Conservation (phyloP, 2,329 filamentous ascomycete genomes). For the Fusarium floridanum region DNA sequence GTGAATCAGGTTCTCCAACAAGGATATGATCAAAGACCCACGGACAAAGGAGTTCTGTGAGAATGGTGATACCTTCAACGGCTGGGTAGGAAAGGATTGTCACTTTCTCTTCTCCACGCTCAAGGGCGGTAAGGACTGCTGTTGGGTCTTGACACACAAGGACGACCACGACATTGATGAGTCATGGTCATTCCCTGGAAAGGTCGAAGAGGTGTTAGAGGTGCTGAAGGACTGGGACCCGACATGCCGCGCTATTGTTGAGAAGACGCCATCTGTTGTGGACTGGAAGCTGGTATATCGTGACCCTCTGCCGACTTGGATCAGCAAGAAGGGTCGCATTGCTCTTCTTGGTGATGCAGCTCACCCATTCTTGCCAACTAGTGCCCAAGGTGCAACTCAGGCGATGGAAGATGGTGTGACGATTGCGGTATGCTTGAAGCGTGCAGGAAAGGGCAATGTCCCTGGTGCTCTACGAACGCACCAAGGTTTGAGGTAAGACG, state of each 20-base stretch:
- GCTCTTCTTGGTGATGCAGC: conserved; percentile 35
- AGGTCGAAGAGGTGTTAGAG: conserved; percentile 30
- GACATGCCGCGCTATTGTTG: conserved; percentile 33
- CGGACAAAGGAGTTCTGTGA: conserved; percentile 66
- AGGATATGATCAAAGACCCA: conserved; percentile 65
- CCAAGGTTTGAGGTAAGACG: conserved; percentile 26
- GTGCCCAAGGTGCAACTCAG: conserved; percentile 36
- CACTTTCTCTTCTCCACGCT: conserved; percentile 70
- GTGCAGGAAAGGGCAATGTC: conserved; percentile 18
- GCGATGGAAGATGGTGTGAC: conserved; percentile 37
- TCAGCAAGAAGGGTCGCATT: conserved; percentile 14
- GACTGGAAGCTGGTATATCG: conserved; percentile 39
- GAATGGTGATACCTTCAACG: conserved; percentile 70
- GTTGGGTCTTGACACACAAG: conserved; percentile 69
- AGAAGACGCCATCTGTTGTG: conserved; percentile 27
- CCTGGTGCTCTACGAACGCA: conserved; percentile 29
- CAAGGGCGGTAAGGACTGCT: conserved; percentile 57
- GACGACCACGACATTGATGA: conserved; percentile 37
- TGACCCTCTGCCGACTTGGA: conserved; percentile 32
- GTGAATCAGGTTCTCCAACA: conserved; percentile 50
- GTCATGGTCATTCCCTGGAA: conserved; percentile 38
- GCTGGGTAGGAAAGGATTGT: conserved; percentile 56
- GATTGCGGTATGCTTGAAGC: conserved; percentile 26
- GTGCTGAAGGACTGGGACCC: conserved; percentile 29
- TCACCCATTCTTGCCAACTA: conserved; percentile 36